Base-by-base conservation (phyloP, 2,329 filamentous ascomycete genomes). In the Aureobasidium mangrovei region DNA sequence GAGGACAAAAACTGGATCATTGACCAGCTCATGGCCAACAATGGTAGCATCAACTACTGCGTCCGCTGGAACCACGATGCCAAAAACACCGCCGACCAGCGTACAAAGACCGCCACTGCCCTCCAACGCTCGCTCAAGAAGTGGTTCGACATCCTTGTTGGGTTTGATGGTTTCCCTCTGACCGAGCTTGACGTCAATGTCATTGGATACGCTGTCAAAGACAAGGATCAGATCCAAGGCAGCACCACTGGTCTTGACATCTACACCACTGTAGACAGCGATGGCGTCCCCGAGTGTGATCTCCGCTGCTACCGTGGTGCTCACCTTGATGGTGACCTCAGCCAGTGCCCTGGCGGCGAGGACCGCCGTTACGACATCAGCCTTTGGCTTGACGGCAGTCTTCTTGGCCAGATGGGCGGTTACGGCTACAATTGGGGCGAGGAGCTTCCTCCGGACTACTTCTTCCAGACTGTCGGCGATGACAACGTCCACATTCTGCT, bases 381-480 rank as follows among this genome's bases (percentile, higher is more conserved):
- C 4, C 68, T 77, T 43, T 76, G 74, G 74, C 66, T 77, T n/a
- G 75, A 73, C 0, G 70, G 72, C 27, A 39, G 36, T n/a, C 12
- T 39, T 5, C 9, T 12, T 2, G 73, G 72, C 5, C 66, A 76
- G 57, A 24, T 57, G 2, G 74, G 74, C 29, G 73, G 74, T 55
- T 67, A 71, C 1, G 74, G 73, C 44, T 73, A 73, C 43, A 72
- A 76, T 54, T 76, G 73, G 73, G 73, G 73, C n/a, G 71, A 76
- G 60, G 63, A 71, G 3, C 64, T 75, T 26, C 73, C 69, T 1
- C 65, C 64, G 6, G 72, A 75, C 56, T 74, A 74, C 60, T 74
- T 75, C 58, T 64, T 75, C 62, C 49, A 63, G 24, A 63, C 64
- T 9, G 48, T 76, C 1, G 63, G 67, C 18, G 53, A 63, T 7